Evolutionary conservation across 306 rosid genomes (phyloP).

Genomic region (Cicer arietinum): DNA sequence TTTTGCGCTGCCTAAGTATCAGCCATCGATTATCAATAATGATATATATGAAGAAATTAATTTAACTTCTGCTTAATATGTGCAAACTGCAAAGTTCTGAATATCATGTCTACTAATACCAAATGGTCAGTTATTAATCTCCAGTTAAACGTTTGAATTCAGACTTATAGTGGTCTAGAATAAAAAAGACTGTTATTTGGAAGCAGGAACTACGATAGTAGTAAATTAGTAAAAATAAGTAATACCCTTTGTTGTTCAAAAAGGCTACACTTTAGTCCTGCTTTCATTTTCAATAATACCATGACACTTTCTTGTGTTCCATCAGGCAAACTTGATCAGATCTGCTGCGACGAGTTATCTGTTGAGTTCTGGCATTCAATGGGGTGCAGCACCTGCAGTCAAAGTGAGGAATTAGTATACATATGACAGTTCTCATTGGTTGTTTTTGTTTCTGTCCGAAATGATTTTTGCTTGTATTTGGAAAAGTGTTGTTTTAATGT

Average conservation of each 20-base stretch:
- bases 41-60: slow-evolving; percentile 26
- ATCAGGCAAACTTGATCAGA: slow-evolving; percentile 91
- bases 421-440: background rate
- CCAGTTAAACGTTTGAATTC: slow-evolving; percentile 12
- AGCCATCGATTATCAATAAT: background rate
- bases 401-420: slow-evolving; percentile 67
- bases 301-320: slow-evolving; percentile 41
- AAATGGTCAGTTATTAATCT: slow-evolving; percentile 28
- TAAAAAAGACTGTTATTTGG: slow-evolving; percentile 25
- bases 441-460: slow-evolving; percentile 20
- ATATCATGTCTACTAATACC: slow-evolving; percentile 26
- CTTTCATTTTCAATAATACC: slow-evolving; percentile 26
- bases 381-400: slow-evolving; percentile 98
- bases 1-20: slow-evolving; percentile 31
- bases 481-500: slow-evolving; percentile 34
- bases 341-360: slow-evolving; percentile 85
- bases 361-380: slow-evolving; percentile 87
- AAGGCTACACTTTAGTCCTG: slow-evolving; percentile 26
- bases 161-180: slow-evolving; percentile 30
- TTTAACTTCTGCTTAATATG: slow-evolving; percentile 20
- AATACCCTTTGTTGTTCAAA: slow-evolving; percentile 28
- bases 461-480: slow-evolving; percentile 5
- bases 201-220: slow-evolving; percentile 10
- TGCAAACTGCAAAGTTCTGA: slow-evolving; percentile 22
- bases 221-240: slow-evolving; percentile 19